Evolutionary conservation across 371 early-diverging fungal genomes (phyloP).

Genomic region (Zychaea mexicana): DNA sequence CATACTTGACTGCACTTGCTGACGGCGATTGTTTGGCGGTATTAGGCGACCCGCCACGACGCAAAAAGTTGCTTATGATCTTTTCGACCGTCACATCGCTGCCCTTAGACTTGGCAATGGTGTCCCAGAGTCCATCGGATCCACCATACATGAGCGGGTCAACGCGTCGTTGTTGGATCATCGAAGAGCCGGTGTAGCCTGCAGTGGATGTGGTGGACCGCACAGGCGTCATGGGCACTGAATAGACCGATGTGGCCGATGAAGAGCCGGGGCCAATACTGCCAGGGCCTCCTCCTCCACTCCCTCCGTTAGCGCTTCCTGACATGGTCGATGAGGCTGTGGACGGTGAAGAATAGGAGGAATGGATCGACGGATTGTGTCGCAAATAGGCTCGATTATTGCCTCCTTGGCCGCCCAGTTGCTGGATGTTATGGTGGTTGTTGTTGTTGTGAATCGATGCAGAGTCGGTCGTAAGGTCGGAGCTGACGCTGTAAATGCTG

Average conservation of each 20-base stretch:
- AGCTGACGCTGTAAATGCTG: constrained; percentile 20
- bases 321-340: constrained; percentile 4
- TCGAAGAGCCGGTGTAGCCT: constrained; percentile 19
- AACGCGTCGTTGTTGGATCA: constrained; percentile 37
- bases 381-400: constrained; percentile 25
- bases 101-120: constrained; percentile 38
- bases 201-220: constrained; percentile 24
- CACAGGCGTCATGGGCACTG: constrained; percentile 25
- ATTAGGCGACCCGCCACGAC: constrained; percentile 52
- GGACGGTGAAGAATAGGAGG: constrained; percentile 15
- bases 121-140: constrained; percentile 50
- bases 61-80: constrained; percentile 45
- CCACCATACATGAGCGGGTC: constrained; percentile 50
- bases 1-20: constrained; percentile 33
- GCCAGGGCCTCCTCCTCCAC: too few species aligned
- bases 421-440: constrained; percentile 5
- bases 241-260: constrained; percentile 9
- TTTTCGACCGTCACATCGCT: constrained; percentile 44
- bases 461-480: background rate
- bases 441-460: constrained; percentile 3
- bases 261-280: constrained; percentile 3
- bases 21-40: constrained; percentile 46
- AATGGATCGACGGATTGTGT: constrained; percentile 10
- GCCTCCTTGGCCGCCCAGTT: background rate
- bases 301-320: too few species aligned